Evolutionary conservation across 192 early-diverging fungal species (phyloP), one percentile per base, ranked within the genome.

Genomic region (Lobosporangium transversale): DNA sequence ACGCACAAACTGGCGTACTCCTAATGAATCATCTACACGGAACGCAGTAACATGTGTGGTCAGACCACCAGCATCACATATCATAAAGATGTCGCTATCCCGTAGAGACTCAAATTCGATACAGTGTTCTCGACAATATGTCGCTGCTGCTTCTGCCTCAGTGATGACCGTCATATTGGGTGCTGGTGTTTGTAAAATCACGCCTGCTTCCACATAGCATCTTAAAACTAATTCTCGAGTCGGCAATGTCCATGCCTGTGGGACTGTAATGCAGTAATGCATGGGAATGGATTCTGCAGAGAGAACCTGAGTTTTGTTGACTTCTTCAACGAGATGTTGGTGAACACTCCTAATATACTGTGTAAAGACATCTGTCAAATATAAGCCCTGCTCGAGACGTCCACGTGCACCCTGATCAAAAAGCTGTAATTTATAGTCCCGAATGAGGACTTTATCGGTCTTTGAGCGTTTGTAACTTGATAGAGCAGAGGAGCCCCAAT

Each of bases 11-110:
- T 70, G 68, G 3, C 68, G 68, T n/a, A 62, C 45, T 2, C 68
- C 68, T 24, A 70, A 20, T 4, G 68, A 52, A 15, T 67, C 69
- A 27, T 68, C 44, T 21, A 79, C 70, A 7, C 59, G 49, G 37
- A 76, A 83, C 3, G 74, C 65, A 37, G 78, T 79, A 23, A 80
- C 57, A 61, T 79, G 65, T 0, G 80, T 65, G 11, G 75, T 80
- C 11, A 67, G 62, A 7, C 83, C 79, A 1, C 74, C 83, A 42
- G 75, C 69, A 70, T 80, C 79, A 29, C 74, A 66, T 31, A 80
- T 66, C 69, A 84, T 80, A 43, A 84, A 78, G 15, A 53, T 45
- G 24, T 84, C 70, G 0, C 61, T 50, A 48, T 78, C 66, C 14
- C 50, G 5, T 33, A 84, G 66, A 4, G 53, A 54, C 10, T 78